Evolutionary conservation across 768 basidiomycete species (phyloP).

Genomic region (Nevesoporus exiguus): DNA sequence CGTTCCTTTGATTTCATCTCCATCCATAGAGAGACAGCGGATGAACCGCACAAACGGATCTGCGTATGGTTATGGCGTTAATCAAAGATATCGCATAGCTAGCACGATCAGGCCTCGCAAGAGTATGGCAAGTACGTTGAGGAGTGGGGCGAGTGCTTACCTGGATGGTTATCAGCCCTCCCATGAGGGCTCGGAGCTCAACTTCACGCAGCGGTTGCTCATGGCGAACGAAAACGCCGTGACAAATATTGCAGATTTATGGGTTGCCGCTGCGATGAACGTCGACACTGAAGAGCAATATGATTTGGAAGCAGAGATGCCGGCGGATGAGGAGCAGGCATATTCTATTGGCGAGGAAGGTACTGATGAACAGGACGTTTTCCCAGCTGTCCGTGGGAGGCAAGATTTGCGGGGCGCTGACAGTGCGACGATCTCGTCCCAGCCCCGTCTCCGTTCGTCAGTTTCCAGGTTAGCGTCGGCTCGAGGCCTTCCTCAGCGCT

Average conservation of each 20-base stretch:
- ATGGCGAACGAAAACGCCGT: constrained; percentile 95
- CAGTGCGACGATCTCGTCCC: constrained; percentile 22
- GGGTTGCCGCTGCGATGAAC: constrained; percentile 97
- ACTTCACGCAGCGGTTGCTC: constrained; percentile 83
- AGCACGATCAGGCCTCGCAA: constrained; percentile 48
- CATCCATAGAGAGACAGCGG: constrained; percentile 41
- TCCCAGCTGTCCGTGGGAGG: constrained; percentile 18
- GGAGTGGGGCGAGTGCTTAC: constrained; percentile 49
- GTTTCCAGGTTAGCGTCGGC: constrained; percentile 26
- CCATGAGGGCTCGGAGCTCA: constrained; percentile 53
- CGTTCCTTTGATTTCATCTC: constrained; percentile 45
- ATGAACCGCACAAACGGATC: constrained; percentile 67
- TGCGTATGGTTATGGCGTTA: constrained; percentile 71
- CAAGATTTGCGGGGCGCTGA: constrained; percentile 12
- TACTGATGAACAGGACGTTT: constrained; percentile 31
- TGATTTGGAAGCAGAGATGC: constrained; percentile 35
- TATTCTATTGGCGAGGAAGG: constrained; percentile 47
- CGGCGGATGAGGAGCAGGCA: constrained; percentile 23
- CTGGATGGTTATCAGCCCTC: constrained; percentile 41
- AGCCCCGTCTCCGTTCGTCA: constrained; percentile 22
- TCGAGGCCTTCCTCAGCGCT: constrained; percentile 32
- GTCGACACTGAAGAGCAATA: constrained; percentile 87
- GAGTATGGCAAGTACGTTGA: constrained; percentile 51
- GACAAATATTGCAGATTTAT: constrained; percentile 92
- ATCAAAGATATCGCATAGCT: constrained; percentile 51